phyloP scores from a whole-genome alignment of 768 basidiomycete species.

The Lentinula boryana region DNA sequence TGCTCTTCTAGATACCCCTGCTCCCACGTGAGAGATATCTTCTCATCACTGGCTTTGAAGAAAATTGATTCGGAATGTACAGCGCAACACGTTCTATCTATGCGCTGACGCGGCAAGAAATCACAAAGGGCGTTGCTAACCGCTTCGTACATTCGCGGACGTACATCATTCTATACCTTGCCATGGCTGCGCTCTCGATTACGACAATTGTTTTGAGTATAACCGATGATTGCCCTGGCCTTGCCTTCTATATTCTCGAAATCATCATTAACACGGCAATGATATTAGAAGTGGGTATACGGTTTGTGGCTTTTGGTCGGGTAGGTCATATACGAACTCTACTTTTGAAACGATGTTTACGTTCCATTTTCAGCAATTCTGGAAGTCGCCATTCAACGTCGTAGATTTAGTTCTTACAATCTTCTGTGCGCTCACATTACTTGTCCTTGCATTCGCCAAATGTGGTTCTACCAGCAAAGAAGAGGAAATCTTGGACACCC shows the following conservation, averaged over 20 bases:
- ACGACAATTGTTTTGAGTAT: constrained; percentile 83
- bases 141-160: constrained; percentile 83
- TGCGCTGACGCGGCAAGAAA: constrained; percentile 76
- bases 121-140: constrained; percentile 81
- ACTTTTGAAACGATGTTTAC: background rate
- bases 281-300: constrained; percentile 90
- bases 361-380: constrained; percentile 70
- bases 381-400: constrained; percentile 89
- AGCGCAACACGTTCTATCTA: constrained; percentile 81
- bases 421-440: constrained; percentile 85
- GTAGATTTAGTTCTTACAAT: constrained; percentile 83
- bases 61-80: constrained; percentile 10
- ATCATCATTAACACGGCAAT: constrained; percentile 84
- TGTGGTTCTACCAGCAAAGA: constrained; percentile 81
- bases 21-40: background rate
- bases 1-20: constrained; percentile 8
- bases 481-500: constrained; percentile 90
- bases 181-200: constrained; percentile 81
- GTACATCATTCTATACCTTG: constrained; percentile 85
- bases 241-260: constrained; percentile 88
- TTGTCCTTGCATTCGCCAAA: constrained; percentile 84
- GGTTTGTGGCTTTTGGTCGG: constrained; percentile 89
- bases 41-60: background rate
- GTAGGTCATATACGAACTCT: constrained; percentile 39
- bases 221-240: constrained; percentile 76